Base-by-base conservation (phyloP, 768 basidiomycete species). In the Leccinum fibrillosum region DNA sequence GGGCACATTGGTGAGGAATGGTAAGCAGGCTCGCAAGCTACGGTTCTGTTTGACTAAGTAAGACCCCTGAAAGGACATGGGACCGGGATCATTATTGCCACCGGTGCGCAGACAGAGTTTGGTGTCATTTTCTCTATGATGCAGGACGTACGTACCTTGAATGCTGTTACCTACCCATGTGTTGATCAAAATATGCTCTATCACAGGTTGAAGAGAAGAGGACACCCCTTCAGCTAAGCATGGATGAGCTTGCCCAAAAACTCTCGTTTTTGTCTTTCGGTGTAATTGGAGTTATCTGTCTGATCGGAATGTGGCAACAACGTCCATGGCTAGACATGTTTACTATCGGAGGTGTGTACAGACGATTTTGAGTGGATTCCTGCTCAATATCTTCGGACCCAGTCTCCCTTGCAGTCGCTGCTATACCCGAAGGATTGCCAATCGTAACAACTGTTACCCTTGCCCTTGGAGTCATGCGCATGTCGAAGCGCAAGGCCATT, bases 401-500 rank as follows among this genome's bases (percentile, higher is more conserved):
- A 97, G 95, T 98, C 3, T 98, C 95, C 2, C 83, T 98, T 60
- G 95, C 95, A 30, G 95, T 98, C n/a, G 95, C 95, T 55, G 95
- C 95, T 47, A 98, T 98, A 61, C 95, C 95, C 0, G 95, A 98
- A 76, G 95, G 95, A 13, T 75, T 98, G 15, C 95, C 95, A 0
- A 97, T 98, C 57, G 95, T 98, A 25, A 98, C 96, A 0, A 98
- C 95, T 0, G 95, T 98, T 23, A 98, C 96, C 4, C 85, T 98
- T 39, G 96, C 96, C 2, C 80, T 98, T 26, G 95, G 95, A 45
- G 95, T 98, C 3, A 72, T 97, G 63, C 76, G 96, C 10, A 98
- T 98, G 96, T 86, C 93, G 1, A 92, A 90, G 64, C 84, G 93
- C 23, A 96, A 94, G 60, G 95, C 95, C 0, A 98, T 98, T 59